phyloP scores from a whole-genome alignment of 2,329 filamentous ascomycete species.

The Calonectria crousiana region DNA sequence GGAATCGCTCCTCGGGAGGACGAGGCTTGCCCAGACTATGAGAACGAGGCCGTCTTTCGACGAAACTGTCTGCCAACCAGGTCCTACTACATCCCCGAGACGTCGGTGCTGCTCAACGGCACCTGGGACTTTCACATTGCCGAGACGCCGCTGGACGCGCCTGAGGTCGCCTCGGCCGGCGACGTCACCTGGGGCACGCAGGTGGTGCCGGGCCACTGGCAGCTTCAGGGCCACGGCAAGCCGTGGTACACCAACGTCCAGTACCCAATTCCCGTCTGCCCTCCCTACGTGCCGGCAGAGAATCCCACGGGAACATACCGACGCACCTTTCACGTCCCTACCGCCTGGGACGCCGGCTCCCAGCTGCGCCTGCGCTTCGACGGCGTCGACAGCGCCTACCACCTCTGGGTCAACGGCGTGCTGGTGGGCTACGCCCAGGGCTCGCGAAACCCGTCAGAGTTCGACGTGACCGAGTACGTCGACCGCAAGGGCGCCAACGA shows the following conservation, averaged over 20 bases:
- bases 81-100: constrained; percentile 65
- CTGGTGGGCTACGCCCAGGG: constrained; percentile 78
- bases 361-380: constrained; percentile 76
- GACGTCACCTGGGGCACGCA: constrained; percentile 65
- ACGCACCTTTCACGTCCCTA: constrained; percentile 65
- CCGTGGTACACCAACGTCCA: constrained; percentile 78
- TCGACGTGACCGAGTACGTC: constrained; percentile 70
- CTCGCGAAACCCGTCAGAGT: constrained; percentile 76
- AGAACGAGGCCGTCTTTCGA: constrained; percentile 64
- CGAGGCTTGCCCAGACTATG: constrained; percentile 58
- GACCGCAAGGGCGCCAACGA: constrained; percentile 59
- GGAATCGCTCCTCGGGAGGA: constrained; percentile 51
- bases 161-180: constrained; percentile 58
- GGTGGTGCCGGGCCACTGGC: constrained; percentile 76
- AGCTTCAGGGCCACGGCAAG: constrained; percentile 74
- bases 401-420: constrained; percentile 75
- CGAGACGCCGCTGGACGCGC: constrained; percentile 58
- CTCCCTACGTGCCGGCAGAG: constrained; percentile 71
- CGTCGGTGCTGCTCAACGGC: constrained; percentile 65
- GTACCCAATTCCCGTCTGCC: constrained; percentile 74
- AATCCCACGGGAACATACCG: constrained; percentile 76
- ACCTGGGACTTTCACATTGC: constrained; percentile 68
- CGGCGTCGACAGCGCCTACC: constrained; percentile 78
- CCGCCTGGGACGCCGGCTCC: constrained; percentile 58
- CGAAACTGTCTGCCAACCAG: constrained; percentile 66